These are phyloP conservation scores for Monosporozyma servazzii DNA, from an alignment of 805 yeast species.

Conservation along the genomic window DNA sequence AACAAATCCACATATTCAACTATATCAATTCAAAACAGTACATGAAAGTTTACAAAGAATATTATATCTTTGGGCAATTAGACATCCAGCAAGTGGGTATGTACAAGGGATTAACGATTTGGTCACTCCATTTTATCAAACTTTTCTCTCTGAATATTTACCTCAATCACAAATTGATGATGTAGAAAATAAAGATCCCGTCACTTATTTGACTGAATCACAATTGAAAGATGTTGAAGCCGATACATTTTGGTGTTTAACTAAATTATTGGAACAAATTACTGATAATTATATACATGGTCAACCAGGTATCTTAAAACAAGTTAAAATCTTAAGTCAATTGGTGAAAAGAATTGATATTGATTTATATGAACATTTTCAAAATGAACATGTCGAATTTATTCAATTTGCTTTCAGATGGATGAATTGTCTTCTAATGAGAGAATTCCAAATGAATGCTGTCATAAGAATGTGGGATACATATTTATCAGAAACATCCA, in stretches of 20 bases:
- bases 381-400: constrained; percentile 79
- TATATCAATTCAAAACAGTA: constrained; percentile 60
- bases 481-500: constrained; percentile 55
- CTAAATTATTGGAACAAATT: constrained; percentile 83
- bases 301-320: constrained; percentile 93
- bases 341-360: constrained; percentile 74
- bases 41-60: constrained; percentile 76
- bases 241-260: constrained; percentile 94
- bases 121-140: constrained; percentile 86
- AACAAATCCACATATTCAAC: constrained; percentile 75
- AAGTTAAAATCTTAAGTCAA: constrained; percentile 71
- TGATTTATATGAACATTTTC: constrained; percentile 64
- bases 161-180: constrained; percentile 33
- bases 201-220: constrained; percentile 42
- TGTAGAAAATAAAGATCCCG: constrained; percentile 56
- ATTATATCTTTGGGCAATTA: constrained; percentile 84
- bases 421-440: constrained; percentile 97
- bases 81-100: constrained; percentile 97
- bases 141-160: constrained; percentile 64
- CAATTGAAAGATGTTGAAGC: constrained; percentile 74
- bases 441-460: constrained; percentile 71
- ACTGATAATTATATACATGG: constrained; percentile 97
- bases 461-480: constrained; percentile 98
- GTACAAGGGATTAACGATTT: constrained; percentile 96
- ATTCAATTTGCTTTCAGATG: constrained; percentile 93